Base-by-base conservation (phyloP, 495 filamentous ascomycete genomes). In the Neurospora hispaniola region DNA sequence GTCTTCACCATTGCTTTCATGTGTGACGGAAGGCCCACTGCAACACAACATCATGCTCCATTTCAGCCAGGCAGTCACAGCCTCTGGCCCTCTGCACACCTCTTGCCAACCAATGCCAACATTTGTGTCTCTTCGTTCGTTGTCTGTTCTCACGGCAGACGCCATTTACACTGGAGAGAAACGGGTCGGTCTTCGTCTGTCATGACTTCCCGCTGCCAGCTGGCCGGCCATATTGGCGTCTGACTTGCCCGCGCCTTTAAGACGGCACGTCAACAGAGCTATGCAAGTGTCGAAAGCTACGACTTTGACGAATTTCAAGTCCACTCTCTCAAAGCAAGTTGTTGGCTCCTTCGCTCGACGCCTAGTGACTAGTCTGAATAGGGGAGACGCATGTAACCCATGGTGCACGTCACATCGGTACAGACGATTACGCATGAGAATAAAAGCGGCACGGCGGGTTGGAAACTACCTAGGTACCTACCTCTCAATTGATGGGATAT, bases 81-180 rank as follows among this genome's bases (percentile, higher is more conserved):
- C 72, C 71, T 40, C 27, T 20, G 18, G 41, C 39, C 72, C 71
- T 40, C 27, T 20, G 18, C 70, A 41, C 39, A 14, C 18, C 18
- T 9, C 5, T 31, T 44, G 70, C 27, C 27, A 23, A 42, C 23
- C 23, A 42, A 27, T 70, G 31, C 16, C 38, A 44, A 71, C 48
- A 27, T 4, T 42, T 23, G 70, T 35, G 46, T 69, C 69, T 70
- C 71, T 35, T 31, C 27, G 27, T 27, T 27, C 27, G 27, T 31
- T 46, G 40, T 41, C 43, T 42, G 46, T 73, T 68, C 43, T 69
- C 74, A 73, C 71, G 59, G 59, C 73, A 68, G 77, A 75, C 74
- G 75, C 42, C 72, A 74, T 70, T 76, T 69, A 74, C 78, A 75
- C 74, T 80, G 75, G 76, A 73, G 76, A 79, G 77, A 76, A 74